Percentiles rank a stretch among this genome's conserved stretches.
Evolutionary conservation across 1,284 basidiomycete species (phyloP).

Genomic region (Sanghuangporus baumii): DNA sequence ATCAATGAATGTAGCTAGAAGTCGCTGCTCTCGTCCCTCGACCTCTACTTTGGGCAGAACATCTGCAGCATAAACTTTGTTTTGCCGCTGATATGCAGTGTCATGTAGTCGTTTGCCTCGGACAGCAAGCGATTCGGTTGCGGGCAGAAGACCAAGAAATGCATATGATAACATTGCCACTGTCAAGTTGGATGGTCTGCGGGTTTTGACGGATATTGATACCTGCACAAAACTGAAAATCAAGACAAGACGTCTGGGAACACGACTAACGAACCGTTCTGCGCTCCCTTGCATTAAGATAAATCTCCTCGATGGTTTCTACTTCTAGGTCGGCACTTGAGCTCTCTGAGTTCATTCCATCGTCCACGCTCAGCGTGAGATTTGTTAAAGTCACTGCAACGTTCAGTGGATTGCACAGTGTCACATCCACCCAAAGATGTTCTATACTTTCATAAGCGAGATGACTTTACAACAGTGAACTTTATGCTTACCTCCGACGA

Average conservation of each 20-base stretch:
- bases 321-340: slow-evolving; percentile 44
- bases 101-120: slow-evolving; percentile 66
- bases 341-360: slow-evolving; percentile 24
- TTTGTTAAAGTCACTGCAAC: slow-evolving; percentile 61
- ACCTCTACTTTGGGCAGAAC: slow-evolving; percentile 50
- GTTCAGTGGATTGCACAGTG: slow-evolving; percentile 62
- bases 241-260: neutral
- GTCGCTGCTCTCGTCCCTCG: slow-evolving; percentile 51
- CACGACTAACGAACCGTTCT: slow-evolving; percentile 42
- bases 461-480: neutral
- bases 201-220: slow-evolving; percentile 53
- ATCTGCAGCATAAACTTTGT: slow-evolving; percentile 61
- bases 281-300: slow-evolving; percentile 50
- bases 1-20: slow-evolving; percentile 51
- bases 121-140: slow-evolving; percentile 52
- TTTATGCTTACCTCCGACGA: slow-evolving; percentile 47
- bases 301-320: slow-evolving; percentile 52
- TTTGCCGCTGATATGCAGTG: slow-evolving; percentile 61
- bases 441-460: slow-evolving; percentile 42
- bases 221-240: slow-evolving; percentile 37
- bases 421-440: slow-evolving; percentile 69
- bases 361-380: slow-evolving; percentile 48
- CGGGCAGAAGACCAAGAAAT: slow-evolving; percentile 63
- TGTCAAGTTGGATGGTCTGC: slow-evolving; percentile 43
- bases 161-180: slow-evolving; percentile 54